These are phyloP conservation scores for Fusarium armeniacum DNA, from an alignment of 2,329 filamentous ascomycete genomes.

Conservation along the genomic window DNA sequence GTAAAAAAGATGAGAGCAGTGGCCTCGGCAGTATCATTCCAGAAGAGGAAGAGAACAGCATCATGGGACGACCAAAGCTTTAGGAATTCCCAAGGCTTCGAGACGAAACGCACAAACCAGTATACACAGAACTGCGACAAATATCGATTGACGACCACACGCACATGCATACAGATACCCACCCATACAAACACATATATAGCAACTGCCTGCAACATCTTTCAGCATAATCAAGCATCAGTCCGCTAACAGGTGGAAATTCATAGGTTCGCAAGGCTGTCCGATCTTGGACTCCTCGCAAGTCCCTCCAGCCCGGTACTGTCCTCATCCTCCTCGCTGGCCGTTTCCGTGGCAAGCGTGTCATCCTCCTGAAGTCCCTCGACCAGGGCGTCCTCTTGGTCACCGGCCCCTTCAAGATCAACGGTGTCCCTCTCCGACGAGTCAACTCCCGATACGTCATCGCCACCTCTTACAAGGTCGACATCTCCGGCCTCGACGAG, in stretches of 20 bases:
- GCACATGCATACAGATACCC: background rate
- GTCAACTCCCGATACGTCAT: constrained; percentile 96
- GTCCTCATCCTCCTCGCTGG: constrained; percentile 99
- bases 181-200: background rate
- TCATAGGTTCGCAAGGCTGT: constrained; percentile 92
- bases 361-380: constrained; percentile 98
- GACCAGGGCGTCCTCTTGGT: constrained; percentile 98
- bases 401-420: constrained; percentile 99
- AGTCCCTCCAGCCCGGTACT: constrained; percentile 92
- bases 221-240: constrained; percentile 23
- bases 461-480: constrained; percentile 87
- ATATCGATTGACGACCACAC: constrained; percentile 38
- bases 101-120: constrained; percentile 36
- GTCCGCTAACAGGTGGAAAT: constrained; percentile 51
- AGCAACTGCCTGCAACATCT: constrained; percentile 24
- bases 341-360: constrained; percentile 99
- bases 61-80: constrained; percentile 12
- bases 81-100: constrained; percentile 36
- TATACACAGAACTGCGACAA: constrained; percentile 19
- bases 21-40: background rate
- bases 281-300: constrained; percentile 87
- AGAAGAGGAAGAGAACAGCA: constrained; percentile 18
- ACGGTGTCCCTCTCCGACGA: constrained; percentile 96
- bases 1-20: background rate
- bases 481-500: constrained; percentile 86